Evolutionary conservation across 768 basidiomycete genomes (phyloP), one percentile per base, ranked within the genome.

Genomic region (Termitomyces sp.): DNA sequence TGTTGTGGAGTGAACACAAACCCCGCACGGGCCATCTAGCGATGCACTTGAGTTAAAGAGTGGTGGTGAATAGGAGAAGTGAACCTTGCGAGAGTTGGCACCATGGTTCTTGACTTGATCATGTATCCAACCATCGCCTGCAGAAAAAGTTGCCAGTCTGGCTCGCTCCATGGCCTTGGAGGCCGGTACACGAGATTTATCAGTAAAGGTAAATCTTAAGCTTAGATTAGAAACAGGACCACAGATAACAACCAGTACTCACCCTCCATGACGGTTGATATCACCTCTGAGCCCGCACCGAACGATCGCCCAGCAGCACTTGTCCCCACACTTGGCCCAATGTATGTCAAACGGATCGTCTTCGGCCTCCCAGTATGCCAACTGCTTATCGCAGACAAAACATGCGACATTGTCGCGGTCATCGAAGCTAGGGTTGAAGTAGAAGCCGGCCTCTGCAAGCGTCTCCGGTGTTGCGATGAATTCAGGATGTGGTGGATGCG

Each of bases 261-360:
- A 89, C 89, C 80, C 77, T 63, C 84, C 86, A 54, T 81, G 73
- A 17, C 73, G 69, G 66, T 87, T 84, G 54, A 86, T 68, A 64
- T 92, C 90, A 48, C 76, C 70, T 50, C 75, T 76, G 25, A 91
- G 63, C 31, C 86, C 86, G 73, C 95, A 97, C 47, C 92, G 79
- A 25, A 90, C 84, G 36, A 82, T 77, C 1, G 92, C 94, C 94
- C 94, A 97, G 5, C 86, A 79, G 72, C 94, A 96, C 5, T 66
- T 74, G 52, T 76, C 72, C 17, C 77, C 77, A 65, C 88, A 89
- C 68, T 93, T 91, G 37, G 77, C 71, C 72, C 81, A 87, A 68
- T 98, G 96, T 43, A 96, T 88, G 45, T 84, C 79, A 65, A 91
- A 89, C 1, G 96, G 95, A 74, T 96, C 91, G 67, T 98, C 95